Percentiles rank a stretch among this genome's conserved stretches.
phyloP scores from a whole-genome alignment of 768 basidiomycete genomes.

The Leucocoprinus birnbaumii region DNA sequence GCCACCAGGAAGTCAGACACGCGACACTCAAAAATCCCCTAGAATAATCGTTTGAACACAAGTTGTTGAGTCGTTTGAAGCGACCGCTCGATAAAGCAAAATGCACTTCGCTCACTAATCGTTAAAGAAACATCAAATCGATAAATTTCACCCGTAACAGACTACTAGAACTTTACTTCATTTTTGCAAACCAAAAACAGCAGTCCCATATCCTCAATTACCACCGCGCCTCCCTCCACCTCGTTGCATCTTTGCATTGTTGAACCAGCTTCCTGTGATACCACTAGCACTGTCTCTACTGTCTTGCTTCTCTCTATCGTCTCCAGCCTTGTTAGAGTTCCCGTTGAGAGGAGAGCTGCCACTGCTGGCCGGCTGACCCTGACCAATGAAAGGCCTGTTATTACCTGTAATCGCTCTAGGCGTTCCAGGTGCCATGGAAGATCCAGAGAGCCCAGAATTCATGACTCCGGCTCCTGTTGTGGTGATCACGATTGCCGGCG shows the following conservation, averaged over 20 bases:
- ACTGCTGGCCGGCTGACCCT: constrained; percentile 2
- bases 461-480: constrained; percentile 7
- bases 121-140: no score
- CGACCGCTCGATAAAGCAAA: no score
- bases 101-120: no score
- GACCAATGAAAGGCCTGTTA: not conserved
- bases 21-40: no score
- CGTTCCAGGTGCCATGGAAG: constrained; percentile 11
- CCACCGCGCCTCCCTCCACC: not conserved
- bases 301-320: constrained; percentile 11
- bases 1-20: no score
- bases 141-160: no score
- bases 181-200: not conserved
- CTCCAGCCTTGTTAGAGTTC: constrained; percentile 4
- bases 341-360: constrained; percentile 10
- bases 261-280: not conserved
- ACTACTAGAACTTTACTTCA: no score
- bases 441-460: constrained; percentile 3
- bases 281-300: not conserved
- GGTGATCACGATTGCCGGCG: constrained; percentile 8
- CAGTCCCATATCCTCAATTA: not conserved
- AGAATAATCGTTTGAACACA: no score
- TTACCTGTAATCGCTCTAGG: constrained; percentile 10
- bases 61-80: no score
- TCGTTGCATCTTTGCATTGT: constrained; percentile 10